Percentiles rank a stretch among this genome's conserved stretches.
phyloP scores from a whole-genome alignment of 2,329 filamentous ascomycete species.

The Aspergillus jensenii region DNA sequence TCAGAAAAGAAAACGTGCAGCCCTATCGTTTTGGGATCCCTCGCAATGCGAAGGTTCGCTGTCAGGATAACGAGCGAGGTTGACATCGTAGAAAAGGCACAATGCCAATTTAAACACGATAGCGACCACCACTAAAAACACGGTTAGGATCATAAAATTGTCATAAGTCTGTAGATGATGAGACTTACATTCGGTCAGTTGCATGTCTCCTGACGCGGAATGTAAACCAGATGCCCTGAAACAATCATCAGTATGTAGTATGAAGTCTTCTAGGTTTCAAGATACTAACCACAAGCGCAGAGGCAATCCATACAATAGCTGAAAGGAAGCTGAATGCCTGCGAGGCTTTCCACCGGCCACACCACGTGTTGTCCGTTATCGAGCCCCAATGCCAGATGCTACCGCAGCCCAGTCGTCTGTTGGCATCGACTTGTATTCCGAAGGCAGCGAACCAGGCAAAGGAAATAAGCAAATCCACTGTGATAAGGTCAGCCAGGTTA shows the following conservation, averaged over 20 bases:
- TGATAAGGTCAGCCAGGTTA: background rate
- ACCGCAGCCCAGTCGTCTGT: constrained; percentile 53
- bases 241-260: constrained; percentile 11
- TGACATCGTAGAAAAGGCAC: background rate
- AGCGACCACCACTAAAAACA: background rate
- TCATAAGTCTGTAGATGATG: too few species aligned
- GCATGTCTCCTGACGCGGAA: constrained; percentile 25
- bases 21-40: too few species aligned
- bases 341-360: constrained; percentile 68
- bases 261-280: background rate
- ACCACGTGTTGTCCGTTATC: constrained; percentile 53
- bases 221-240: constrained; percentile 37
- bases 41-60: too few species aligned
- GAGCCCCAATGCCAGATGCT: constrained; percentile 61
- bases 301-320: constrained; percentile 69
- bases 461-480: constrained; percentile 66
- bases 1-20: too few species aligned
- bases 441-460: constrained; percentile 70
- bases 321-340: constrained; percentile 72
- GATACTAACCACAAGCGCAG: constrained; percentile 53
- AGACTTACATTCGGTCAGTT: constrained; percentile 24
- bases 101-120: background rate
- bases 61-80: background rate
- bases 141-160: background rate
- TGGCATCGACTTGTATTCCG: constrained; percentile 62